These are phyloP conservation scores for Plectranthus barbatus DNA, from an alignment of 257 asterid genomes.

Conservation along the genomic window DNA sequence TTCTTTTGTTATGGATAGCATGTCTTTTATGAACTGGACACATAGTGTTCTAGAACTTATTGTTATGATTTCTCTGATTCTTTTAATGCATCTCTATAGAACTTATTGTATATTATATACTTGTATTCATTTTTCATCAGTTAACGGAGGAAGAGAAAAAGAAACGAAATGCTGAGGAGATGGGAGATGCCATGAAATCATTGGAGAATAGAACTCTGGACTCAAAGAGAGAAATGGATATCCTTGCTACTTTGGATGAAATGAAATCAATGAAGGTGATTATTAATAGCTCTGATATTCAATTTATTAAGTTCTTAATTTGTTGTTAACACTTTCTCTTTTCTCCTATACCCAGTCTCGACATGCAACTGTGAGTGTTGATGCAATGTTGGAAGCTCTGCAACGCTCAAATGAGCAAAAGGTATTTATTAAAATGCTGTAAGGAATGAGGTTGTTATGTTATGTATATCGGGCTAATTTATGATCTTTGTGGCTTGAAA, in stretches of 20 bases:
- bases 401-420: slow-evolving; percentile 50
- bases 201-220: slow-evolving; percentile 82
- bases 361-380: slow-evolving; percentile 79
- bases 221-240: slow-evolving; percentile 89
- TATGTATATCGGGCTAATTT: neutral
- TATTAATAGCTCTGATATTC: neutral
- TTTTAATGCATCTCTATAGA: neutral
- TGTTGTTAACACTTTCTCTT: neutral
- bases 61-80: neutral
- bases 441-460: neutral
- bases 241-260: slow-evolving; percentile 83
- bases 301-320: neutral
- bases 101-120: neutral
- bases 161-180: slow-evolving; percentile 71
- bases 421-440: slow-evolving; percentile 22
- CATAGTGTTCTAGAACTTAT: neutral
- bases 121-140: slow-evolving; percentile 24
- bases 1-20: neutral
- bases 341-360: slow-evolving; percentile 49
- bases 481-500: no score
- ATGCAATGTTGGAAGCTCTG: slow-evolving; percentile 81
- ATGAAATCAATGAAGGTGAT: slow-evolving; percentile 88
- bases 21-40: neutral
- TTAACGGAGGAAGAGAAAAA: slow-evolving; percentile 46
- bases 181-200: slow-evolving; percentile 97